Percentiles rank a stretch among this genome's conserved stretches.
Evolutionary conservation across 2,329 filamentous ascomycete genomes (phyloP).

Genomic region (Diaporthe nobilis): DNA sequence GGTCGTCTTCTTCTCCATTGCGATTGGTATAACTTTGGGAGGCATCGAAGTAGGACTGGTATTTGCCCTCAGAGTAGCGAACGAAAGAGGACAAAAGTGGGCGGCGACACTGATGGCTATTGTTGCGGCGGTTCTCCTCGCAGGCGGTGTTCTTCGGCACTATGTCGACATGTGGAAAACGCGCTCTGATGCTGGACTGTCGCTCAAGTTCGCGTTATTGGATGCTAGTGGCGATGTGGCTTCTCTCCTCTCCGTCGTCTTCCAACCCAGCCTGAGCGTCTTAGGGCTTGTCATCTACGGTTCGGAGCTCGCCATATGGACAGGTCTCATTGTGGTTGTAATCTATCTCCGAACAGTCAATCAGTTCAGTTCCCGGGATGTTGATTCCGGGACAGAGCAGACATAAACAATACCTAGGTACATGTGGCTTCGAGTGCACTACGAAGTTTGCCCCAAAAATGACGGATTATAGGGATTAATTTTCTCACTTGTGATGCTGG

Average conservation of each 20-base stretch:
- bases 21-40: neutral
- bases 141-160: neutral
- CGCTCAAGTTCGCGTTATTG: neutral
- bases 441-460: too few relatives aligned
- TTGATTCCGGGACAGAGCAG: neutral
- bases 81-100: neutral
- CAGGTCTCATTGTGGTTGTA: neutral
- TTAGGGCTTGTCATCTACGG: neutral
- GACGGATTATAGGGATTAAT: too few relatives aligned
- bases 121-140: neutral
- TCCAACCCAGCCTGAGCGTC: neutral
- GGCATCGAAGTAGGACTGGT: neutral
- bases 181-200: neutral
- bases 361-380: too few relatives aligned
- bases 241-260: neutral
- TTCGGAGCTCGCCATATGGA: neutral
- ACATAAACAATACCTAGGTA: too few relatives aligned
- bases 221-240: neutral
- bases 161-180: slow-evolving; percentile 9
- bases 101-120: neutral
- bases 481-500: too few relatives aligned
- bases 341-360: neutral
- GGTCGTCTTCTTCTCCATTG: neutral
- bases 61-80: neutral
- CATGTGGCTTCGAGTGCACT: too few relatives aligned